Percentiles rank a stretch among this genome's conserved stretches.
phyloP scores from a whole-genome alignment of 1,284 basidiomycete species.

The Nidula niveotomentosa region DNA sequence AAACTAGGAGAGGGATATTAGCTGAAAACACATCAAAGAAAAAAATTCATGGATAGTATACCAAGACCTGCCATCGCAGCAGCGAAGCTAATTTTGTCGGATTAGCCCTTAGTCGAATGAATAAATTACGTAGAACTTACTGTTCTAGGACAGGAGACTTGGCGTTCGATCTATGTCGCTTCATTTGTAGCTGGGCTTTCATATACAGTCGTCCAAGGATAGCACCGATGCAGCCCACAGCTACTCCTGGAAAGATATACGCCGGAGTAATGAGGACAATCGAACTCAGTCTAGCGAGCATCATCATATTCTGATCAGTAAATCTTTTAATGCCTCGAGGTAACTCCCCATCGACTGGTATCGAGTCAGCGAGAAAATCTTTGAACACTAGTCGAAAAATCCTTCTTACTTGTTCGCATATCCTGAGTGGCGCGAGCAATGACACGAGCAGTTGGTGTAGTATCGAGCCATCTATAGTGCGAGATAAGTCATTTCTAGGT shows the following conservation, averaged over 20 bases:
- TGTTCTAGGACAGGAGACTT: slow-evolving; percentile 68
- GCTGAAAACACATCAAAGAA: too few relatives aligned
- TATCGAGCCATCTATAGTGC: background rate
- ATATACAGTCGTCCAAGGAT: slow-evolving; percentile 55
- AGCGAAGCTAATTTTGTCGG: slow-evolving; percentile 42
- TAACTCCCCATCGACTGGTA: slow-evolving; percentile 3
- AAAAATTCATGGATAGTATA: slow-evolving; percentile 21
- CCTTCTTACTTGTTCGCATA: background rate
- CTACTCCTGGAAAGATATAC: slow-evolving; percentile 27
- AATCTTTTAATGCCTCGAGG: background rate
- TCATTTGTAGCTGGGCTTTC: slow-evolving; percentile 74
- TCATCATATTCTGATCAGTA: background rate
- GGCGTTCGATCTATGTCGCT: slow-evolving; percentile 60
- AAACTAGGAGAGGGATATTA: slow-evolving; percentile 31
- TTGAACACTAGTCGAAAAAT: too few relatives aligned
- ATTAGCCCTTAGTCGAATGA: too few relatives aligned
- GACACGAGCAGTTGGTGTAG: background rate
- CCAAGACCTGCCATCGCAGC: slow-evolving; percentile 64
- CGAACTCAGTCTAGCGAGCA: slow-evolving; percentile 15
- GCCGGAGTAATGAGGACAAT: slow-evolving; percentile 29
- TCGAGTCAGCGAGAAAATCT: too few relatives aligned
- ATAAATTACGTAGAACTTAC: slow-evolving; percentile 18
- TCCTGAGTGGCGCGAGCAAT: background rate
- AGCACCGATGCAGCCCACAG: slow-evolving; percentile 26
- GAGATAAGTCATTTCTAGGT: background rate